Evolutionary conservation across 1,284 basidiomycete species (phyloP), one percentile per base, ranked within the genome.

Genomic region (Albatrellus sp.): DNA sequence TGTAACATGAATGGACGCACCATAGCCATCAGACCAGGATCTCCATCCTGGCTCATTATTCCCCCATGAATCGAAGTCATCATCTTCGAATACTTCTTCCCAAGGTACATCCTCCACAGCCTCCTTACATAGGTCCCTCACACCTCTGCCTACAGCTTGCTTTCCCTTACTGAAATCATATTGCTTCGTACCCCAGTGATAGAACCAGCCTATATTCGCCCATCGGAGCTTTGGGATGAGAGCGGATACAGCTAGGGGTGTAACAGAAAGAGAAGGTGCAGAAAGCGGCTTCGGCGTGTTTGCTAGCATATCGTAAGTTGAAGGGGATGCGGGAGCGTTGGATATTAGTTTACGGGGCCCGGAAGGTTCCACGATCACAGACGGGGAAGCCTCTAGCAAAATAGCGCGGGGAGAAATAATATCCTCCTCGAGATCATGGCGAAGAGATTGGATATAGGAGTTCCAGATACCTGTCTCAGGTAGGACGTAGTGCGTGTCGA

Each of bases 161-260:
- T 73, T 77, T 1, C 73, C 73, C 51, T 69, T 75, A 0, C 74
- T 70, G 51, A 93, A 91, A 56, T 93, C 88, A 55, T 96, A 96
- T 47, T 85, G 80, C 55, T 94, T 96, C 20, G 78, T 85, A 1
- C 87, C 84, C 90, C 90, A 94, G 64, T 94, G 77, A 60, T 96
- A 96, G 44, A 77, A 85, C 78, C 85, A 88, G 5, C 91, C 91
- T 37, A 96, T 83, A 55, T 93, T 96, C 1, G 89, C 85, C 91
- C 91, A 96, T 33, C 91, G 72, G 32, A 96, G 60, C 57, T 78
- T 83, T 0, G 67, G 66, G n/a, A 90, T 52, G 5, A 92, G 71
- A 37, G 69, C 60, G 0, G 73, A 70, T 1, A 71, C 58, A 2
- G 57, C 53, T 1, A 61, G 50, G 0, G 80, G 67, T 5, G 60